A percentile compares a stretch with the other conserved stretches of the same genome.
phyloP scores from a whole-genome alignment of 768 basidiomycete species.

The Termitomyces sp. region DNA sequence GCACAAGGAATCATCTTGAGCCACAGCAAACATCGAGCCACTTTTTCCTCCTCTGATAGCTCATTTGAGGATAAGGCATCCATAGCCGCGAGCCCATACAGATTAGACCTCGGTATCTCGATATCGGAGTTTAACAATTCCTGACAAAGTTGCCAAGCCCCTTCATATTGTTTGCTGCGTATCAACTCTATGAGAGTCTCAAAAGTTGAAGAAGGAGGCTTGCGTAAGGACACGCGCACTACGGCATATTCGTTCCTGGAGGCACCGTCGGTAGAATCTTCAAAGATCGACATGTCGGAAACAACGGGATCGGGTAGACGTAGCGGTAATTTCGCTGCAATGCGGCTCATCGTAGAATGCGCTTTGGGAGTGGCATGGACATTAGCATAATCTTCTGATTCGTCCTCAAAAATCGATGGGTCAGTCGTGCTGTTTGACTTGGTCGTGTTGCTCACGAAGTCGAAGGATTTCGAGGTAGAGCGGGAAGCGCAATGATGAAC shows the following conservation, averaged over 20 bases:
- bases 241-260: conserved; percentile 18
- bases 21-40: conserved; percentile 22
- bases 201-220: conserved; percentile 7
- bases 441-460: not conserved
- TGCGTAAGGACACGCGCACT: not conserved
- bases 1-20: conserved; percentile 26
- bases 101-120: conserved; percentile 21
- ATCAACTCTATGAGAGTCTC: conserved; percentile 20
- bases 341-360: conserved; percentile 19
- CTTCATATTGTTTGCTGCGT: conserved; percentile 14
- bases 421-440: not conserved
- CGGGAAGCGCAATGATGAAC: conserved; percentile 3
- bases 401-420: conserved; percentile 24
- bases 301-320: conserved; percentile 20
- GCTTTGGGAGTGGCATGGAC: conserved; percentile 10
- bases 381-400: conserved; percentile 22
- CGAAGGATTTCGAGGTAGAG: conserved; percentile 1
- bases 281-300: conserved; percentile 25
- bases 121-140: conserved; percentile 26
- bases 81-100: conserved; percentile 24
- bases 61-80: conserved; percentile 11
- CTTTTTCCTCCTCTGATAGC: conserved; percentile 7
- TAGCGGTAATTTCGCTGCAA: conserved; percentile 23
- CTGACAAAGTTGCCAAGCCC: conserved; percentile 24
- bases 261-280: conserved; percentile 22